These are phyloP conservation scores for Ceratocystis destructans DNA, from an alignment of 2,329 filamentous ascomycete genomes.

Conservation along the genomic window DNA sequence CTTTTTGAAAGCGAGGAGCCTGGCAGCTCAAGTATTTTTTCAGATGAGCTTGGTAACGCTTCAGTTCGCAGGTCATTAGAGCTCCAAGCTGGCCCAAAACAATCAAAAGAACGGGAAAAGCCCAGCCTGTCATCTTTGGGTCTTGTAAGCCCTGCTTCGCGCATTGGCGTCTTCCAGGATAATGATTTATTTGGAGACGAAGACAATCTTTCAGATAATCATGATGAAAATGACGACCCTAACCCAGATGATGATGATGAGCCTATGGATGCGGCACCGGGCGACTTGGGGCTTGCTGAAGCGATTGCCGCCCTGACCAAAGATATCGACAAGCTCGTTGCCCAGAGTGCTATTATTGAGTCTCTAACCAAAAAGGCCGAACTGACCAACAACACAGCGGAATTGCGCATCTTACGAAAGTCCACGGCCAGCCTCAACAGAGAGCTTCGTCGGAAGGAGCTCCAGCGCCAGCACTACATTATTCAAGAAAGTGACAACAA, in stretches of 20 bases:
- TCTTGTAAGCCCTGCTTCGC: conserved; percentile 72
- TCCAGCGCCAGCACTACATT: conserved; percentile 92
- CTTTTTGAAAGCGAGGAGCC: conserved; percentile 46
- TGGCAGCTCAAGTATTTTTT: conserved; percentile 12
- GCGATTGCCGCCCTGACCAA: conserved; percentile 77
- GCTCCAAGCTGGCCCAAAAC: conserved; percentile 7
- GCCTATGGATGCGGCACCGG: conserved; percentile 86
- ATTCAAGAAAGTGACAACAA: conserved; percentile 97
- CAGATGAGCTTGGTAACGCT: conserved; percentile 25
- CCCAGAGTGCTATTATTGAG: conserved; percentile 83
- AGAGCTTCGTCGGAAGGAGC: conserved; percentile 84
- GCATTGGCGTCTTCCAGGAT: conserved; percentile 84
- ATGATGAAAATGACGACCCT: conserved; percentile 53
- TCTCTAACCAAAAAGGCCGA: conserved; percentile 89
- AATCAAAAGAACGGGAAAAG: conserved; percentile 43
- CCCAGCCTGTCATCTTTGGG: conserved; percentile 86
- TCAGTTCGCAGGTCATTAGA: conserved; percentile 53
- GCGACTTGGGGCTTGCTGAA: conserved; percentile 83
- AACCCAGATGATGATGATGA: conserved; percentile 56
- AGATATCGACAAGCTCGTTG: conserved; percentile 76
- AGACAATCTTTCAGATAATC: conserved; percentile 71
- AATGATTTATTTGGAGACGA: conserved; percentile 90
- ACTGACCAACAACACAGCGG: conserved; percentile 89
- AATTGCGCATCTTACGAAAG: conserved; percentile 81
- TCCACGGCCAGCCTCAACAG: conserved; percentile 86